A percentile compares a stretch with the other conserved stretches of the same genome.
phyloP scores from a whole-genome alignment of 257 asterid genomes.

The Ehretia macrophylla region DNA sequence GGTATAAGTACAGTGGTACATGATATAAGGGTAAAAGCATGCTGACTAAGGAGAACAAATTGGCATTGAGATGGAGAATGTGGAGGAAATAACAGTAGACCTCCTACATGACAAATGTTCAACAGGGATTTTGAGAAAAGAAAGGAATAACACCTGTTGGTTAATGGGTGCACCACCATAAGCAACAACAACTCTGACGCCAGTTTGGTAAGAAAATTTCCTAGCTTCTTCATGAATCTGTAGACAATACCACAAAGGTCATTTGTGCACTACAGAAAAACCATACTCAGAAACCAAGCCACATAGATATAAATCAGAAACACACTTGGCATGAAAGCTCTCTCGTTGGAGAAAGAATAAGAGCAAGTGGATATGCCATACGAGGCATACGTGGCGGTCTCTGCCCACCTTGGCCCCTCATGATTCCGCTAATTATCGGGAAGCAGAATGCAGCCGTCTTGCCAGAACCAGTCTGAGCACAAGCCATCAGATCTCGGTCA shows the following conservation, averaged over 20 bases:
- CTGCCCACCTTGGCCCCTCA: constrained; percentile 37
- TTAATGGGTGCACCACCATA: constrained; percentile 50
- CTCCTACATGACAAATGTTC: not conserved
- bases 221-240: constrained; percentile 53
- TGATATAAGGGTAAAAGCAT: too few species aligned
- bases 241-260: not conserved
- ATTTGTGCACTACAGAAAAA: not conserved
- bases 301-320: constrained; percentile 9
- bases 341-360: constrained; percentile 31
- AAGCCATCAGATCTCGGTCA: constrained; percentile 49
- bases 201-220: constrained; percentile 48
- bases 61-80: not conserved
- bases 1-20: too few species aligned
- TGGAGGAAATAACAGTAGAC: too few species aligned
- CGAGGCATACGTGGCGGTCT: constrained; percentile 27
- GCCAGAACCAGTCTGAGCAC: constrained; percentile 56
- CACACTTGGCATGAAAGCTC: constrained; percentile 41
- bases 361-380: constrained; percentile 30
- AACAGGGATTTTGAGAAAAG: not conserved
- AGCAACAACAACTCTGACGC: constrained; percentile 46
- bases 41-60: too few species aligned
- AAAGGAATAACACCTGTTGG: constrained; percentile 30
- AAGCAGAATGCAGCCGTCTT: constrained; percentile 55
- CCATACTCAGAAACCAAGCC: too few species aligned
- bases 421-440: constrained; percentile 48